Base-by-base conservation (phyloP, 768 basidiomycete species). In the Hygrocybe punicea region DNA sequence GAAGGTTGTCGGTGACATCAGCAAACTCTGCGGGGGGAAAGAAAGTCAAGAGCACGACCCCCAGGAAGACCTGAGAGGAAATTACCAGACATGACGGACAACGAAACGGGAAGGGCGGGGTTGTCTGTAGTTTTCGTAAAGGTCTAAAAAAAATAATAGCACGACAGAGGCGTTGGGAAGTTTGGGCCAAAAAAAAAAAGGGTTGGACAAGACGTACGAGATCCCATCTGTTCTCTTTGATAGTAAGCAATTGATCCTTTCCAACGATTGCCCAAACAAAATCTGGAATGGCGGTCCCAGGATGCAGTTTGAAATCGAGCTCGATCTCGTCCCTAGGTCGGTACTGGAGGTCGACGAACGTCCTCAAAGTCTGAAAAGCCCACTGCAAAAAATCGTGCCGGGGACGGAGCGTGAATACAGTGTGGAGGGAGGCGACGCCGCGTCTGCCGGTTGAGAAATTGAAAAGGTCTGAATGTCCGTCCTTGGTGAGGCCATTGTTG, bases 391-490 rank as follows among this genome's bases (percentile, higher is more conserved):
- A 69, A 73, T 96, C 93, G 71, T 97, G 94, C 68, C 89, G 85
- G 58, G 94, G 93, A 45, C 82, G 76, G 59, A 95, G 80, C 45
- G 83, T 77, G 69, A 94, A 80, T 63, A 89, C 79, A 50, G 89
- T 85, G 76, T 96, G 93, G 53, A 94, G 78, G 29, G 87, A 89
- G 24, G 81, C 74, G 55, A 93, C 67, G 61, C 83, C 84, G 58
- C 89, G 87, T 58, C 94, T 78, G 53, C 94, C 94, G 2, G 93
- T 93, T 40, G 91, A 91, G 73, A 89, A 97, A 67, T 80, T 79
- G 76, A 92, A 90, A 67, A 85, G 89, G 73, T 93, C 91, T 3
- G 85, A 79, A 63, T 86, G 77, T 17, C 91, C 91, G 63, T 93
- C 92, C 39, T 77, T 55, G 34, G 79, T 78, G 49, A 88, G 71